phyloP scores from a whole-genome alignment of 805 yeast genomes.

The Cyberlindnera maclurae region DNA sequence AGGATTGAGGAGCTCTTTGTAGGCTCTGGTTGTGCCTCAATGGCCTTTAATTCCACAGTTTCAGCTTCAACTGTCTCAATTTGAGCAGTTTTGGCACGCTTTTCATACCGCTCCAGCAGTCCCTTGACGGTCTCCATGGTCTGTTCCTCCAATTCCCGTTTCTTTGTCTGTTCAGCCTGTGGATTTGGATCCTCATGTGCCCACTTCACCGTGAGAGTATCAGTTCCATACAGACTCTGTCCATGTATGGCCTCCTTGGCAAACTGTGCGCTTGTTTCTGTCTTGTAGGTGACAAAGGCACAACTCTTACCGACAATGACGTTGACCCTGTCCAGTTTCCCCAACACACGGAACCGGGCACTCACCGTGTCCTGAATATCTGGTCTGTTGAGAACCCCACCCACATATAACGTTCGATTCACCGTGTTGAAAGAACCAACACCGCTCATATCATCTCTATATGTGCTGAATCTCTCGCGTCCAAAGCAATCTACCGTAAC shows the following conservation, averaged over 20 bases:
- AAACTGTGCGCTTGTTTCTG: constrained; percentile 79
- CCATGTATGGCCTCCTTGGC: constrained; percentile 93
- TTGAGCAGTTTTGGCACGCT: constrained; percentile 20
- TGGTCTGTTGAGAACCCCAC: constrained; percentile 35
- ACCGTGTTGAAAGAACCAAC: constrained; percentile 68
- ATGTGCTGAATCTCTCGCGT: constrained; percentile 73
- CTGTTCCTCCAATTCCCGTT: constrained; percentile 27
- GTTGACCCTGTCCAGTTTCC: constrained; percentile 61
- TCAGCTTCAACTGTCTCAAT: constrained; percentile 8
- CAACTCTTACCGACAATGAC: constrained; percentile 56
- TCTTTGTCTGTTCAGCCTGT: constrained; percentile 37
- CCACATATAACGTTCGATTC: constrained; percentile 76
- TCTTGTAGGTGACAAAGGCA: constrained; percentile 68
- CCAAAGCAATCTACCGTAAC: constrained; percentile 87
- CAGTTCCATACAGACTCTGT: constrained; percentile 65
- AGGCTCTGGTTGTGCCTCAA: no score
- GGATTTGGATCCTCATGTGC: constrained; percentile 88
- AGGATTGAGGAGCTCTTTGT: no score
- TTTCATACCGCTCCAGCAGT: constrained; percentile 28
- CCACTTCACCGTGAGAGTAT: constrained; percentile 72
- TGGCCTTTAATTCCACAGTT: neutral
- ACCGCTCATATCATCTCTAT: constrained; percentile 92
- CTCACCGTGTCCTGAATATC: constrained; percentile 32
- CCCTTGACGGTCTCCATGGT: constrained; percentile 36
- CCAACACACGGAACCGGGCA: constrained; percentile 64